These are phyloP conservation scores for Fereydounia khargensis DNA, from an alignment of 1,284 basidiomycete species.

Conservation along the genomic window DNA sequence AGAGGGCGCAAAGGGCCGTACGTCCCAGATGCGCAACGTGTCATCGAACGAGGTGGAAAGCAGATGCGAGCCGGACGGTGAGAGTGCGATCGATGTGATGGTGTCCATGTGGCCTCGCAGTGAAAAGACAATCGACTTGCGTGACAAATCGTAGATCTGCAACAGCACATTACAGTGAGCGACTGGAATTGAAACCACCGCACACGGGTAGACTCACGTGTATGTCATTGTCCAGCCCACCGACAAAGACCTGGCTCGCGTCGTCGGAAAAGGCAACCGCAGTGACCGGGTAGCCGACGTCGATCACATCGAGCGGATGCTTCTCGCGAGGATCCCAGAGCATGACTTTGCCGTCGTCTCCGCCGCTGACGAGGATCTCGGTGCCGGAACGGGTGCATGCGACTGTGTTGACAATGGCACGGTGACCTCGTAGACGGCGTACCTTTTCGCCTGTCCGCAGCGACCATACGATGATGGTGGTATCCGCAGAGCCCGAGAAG, in stretches of 20 bases:
- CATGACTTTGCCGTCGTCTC: constrained; percentile 53
- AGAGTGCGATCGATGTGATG: constrained; percentile 43
- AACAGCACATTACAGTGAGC: not conserved
- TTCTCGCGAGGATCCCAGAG: constrained; percentile 49
- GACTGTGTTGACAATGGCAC: constrained; percentile 51
- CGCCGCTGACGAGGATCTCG: constrained; percentile 42
- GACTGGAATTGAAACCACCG: not conserved
- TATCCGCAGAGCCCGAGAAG: constrained; percentile 54
- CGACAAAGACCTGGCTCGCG: constrained; percentile 52
- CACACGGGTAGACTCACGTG: constrained; percentile 27
- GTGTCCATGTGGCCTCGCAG: constrained; percentile 48
- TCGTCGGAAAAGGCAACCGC: constrained; percentile 53
- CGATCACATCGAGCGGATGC: constrained; percentile 41
- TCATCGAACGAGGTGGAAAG: constrained; percentile 50
- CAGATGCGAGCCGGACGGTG: constrained; percentile 51
- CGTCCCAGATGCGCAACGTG: constrained; percentile 54
- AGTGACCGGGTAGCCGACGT: constrained; percentile 55
- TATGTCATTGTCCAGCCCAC: constrained; percentile 55
- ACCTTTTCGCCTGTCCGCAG: constrained; percentile 40
- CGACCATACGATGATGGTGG: constrained; percentile 51
- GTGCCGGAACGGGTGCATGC: constrained; percentile 35
- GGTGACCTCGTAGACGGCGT: constrained; percentile 49
- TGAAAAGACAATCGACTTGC: constrained; percentile 37
- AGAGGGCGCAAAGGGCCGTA: constrained; percentile 55
- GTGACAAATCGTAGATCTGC: constrained; percentile 47